Conservation (phyloP, 2,329 filamentous ascomycete genomes). For the Arthrobotrys entomopaga region DNA sequence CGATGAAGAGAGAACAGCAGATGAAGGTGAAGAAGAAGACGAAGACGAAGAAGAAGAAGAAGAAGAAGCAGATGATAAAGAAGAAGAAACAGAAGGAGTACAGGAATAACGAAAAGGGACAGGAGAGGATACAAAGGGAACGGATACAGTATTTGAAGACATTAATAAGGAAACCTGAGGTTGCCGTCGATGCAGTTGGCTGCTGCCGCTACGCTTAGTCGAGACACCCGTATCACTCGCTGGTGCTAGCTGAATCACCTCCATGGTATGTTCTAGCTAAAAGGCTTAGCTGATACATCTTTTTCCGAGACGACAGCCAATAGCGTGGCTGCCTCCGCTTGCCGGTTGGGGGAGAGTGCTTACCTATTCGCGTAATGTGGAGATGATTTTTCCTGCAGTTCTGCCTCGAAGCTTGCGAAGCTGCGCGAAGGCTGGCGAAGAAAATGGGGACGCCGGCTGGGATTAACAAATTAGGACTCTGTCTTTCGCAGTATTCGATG, state of each 20-base stretch:
- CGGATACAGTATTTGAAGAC: slow-evolving; percentile 30
- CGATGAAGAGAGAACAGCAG: slow-evolving; percentile 12
- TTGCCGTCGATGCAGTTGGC: slow-evolving; percentile 48
- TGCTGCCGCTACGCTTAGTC: slow-evolving; percentile 35
- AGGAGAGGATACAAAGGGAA: slow-evolving; percentile 29
- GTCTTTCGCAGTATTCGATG: slow-evolving; percentile 25
- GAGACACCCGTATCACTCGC: slow-evolving; percentile 25
- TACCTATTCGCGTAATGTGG: slow-evolving; percentile 48
- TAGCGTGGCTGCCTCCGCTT: slow-evolving; percentile 28
- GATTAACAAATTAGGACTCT: slow-evolving; percentile 41
- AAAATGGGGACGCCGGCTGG: slow-evolving; percentile 35
- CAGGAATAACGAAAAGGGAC: slow-evolving; percentile 42
- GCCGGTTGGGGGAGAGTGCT: slow-evolving; percentile 32
- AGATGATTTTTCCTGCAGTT: slow-evolving; percentile 13
- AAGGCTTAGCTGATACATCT: slow-evolving; percentile 51
- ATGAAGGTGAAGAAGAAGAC: slow-evolving; percentile 15
- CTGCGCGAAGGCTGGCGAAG: slow-evolving; percentile 26
- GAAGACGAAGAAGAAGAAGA: slow-evolving; percentile 13
- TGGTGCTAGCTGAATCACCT: slow-evolving; percentile 52
- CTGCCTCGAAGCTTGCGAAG: slow-evolving; percentile 14
- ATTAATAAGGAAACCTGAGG: slow-evolving; percentile 55
- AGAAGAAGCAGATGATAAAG: slow-evolving; percentile 25
- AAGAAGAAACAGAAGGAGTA: slow-evolving; percentile 25
- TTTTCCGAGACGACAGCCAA: slow-evolving; percentile 29
- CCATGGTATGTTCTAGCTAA: slow-evolving; percentile 53